phyloP scores from a whole-genome alignment of 1,139 yeast species.

The Hyphopichia buzzinii region DNA sequence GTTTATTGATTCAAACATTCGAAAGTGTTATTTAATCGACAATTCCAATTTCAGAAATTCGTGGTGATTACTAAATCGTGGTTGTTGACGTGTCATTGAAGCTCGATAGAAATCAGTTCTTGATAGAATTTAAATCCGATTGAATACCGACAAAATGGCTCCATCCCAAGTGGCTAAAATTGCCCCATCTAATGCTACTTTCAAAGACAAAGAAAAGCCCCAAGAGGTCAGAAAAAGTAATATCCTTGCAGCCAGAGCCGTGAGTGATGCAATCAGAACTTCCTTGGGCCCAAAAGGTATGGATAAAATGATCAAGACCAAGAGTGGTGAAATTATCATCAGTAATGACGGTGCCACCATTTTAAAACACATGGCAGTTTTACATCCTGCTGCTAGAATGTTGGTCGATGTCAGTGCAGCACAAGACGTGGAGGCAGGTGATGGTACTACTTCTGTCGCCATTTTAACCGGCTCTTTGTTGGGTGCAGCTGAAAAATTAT shows the following conservation, averaged over 20 bases:
- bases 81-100: too few relatives aligned
- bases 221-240: conserved; percentile 94
- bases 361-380: conserved; percentile 92
- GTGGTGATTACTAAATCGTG: too few relatives aligned
- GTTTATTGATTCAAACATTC: not conserved
- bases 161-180: conserved; percentile 22
- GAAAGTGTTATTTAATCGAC: too few relatives aligned
- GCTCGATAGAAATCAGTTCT: too few relatives aligned
- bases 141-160: too few relatives aligned
- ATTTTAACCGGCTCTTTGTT: conserved; percentile 90
- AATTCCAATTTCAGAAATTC: too few relatives aligned
- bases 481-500: conserved; percentile 90
- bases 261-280: conserved; percentile 96
- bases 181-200: conserved; percentile 79
- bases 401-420: conserved; percentile 96
- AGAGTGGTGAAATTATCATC: conserved; percentile 87
- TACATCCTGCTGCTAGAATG: conserved; percentile 99
- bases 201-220: conserved; percentile 94
- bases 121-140: too few relatives aligned
- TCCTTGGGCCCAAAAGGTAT: conserved; percentile 98
- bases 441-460: conserved; percentile 97
- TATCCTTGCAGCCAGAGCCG: conserved; percentile 94
- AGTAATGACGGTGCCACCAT: conserved; percentile 99
- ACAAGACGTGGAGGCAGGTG: conserved; percentile 98
- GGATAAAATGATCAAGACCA: conserved; percentile 98